phyloP scores from a whole-genome alignment of 257 asterid genomes.

The Nicotiana tabacum region DNA sequence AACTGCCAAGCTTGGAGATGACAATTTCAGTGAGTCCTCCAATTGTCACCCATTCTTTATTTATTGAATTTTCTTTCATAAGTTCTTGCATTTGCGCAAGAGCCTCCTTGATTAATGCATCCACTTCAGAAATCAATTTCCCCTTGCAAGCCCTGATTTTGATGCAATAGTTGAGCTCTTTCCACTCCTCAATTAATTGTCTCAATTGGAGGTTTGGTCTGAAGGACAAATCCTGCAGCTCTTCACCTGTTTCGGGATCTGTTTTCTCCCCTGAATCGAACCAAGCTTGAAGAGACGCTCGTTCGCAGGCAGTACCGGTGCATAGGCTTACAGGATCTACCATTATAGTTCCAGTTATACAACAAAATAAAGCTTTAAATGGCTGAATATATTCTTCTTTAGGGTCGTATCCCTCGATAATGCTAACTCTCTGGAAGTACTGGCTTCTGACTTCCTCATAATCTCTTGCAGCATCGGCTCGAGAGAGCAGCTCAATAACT shows the following conservation, averaged over 20 bases:
- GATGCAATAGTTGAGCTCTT: conserved; percentile 55
- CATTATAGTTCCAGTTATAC: conserved; percentile 43
- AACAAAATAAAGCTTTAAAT: conserved; percentile 44
- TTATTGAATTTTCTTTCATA: conserved; percentile 34
- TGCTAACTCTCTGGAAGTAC: conserved; percentile 40
- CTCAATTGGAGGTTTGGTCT: conserved; percentile 49
- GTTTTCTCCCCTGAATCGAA: conserved; percentile 34
- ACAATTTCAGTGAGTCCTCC: conserved; percentile 39
- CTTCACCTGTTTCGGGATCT: conserved; percentile 55
- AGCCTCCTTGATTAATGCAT: conserved; percentile 28
- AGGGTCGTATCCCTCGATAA: conserved; percentile 36
- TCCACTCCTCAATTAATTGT: conserved; percentile 62
- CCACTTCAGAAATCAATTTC: conserved; percentile 25
- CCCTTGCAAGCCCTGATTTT: conserved; percentile 48
- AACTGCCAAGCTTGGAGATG: conserved; percentile 25
- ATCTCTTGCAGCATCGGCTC: conserved; percentile 58
- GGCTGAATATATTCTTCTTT: conserved; percentile 46
- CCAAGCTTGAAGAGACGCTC: conserved; percentile 46
- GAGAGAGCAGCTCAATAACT: conserved; percentile 53
- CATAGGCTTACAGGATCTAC: conserved; percentile 61
- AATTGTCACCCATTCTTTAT: conserved; percentile 58
- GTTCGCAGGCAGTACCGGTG: conserved; percentile 60
- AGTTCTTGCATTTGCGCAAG: conserved; percentile 38
- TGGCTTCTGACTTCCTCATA: conserved; percentile 42
- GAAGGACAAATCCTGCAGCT: conserved; percentile 39